Percentiles rank a stretch among this genome's conserved stretches.
Conservation (phyloP, 495 filamentous ascomycete species). For the Viridothelium virens region DNA sequence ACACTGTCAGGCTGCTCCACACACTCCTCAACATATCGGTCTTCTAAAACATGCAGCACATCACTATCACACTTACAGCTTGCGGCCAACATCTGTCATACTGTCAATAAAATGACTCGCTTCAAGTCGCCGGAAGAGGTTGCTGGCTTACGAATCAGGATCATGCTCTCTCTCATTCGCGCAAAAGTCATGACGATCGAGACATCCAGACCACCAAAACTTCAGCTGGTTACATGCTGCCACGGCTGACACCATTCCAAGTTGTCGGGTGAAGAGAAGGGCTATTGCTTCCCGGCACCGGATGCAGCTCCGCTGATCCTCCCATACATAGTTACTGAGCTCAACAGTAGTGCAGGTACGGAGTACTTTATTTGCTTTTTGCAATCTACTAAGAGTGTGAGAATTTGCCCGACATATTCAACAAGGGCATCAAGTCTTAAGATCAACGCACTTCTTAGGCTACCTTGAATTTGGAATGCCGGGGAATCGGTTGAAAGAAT, state of each 20-base stretch:
- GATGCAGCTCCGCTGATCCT: not conserved
- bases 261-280: not conserved
- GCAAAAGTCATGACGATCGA: conserved; percentile 8
- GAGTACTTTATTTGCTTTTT: not conserved
- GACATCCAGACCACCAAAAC: not conserved
- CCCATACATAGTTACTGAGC: too few species aligned
- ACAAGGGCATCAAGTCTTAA: too few species aligned
- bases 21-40: not conserved
- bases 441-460: not conserved
- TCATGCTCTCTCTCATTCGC: not conserved
- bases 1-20: not conserved
- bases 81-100: not conserved
- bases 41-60: not conserved
- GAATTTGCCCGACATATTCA: too few species aligned
- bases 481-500: not conserved
- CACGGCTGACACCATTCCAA: not conserved
- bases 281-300: not conserved
- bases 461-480: not conserved
- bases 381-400: not conserved
- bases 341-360: not conserved
- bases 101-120: not conserved
- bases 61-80: not conserved
- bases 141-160: not conserved
- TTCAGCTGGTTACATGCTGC: not conserved
- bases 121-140: not conserved